phyloP scores from a whole-genome alignment of 176 grass and related monocot genomes.

The Microstegium vimineum region DNA sequence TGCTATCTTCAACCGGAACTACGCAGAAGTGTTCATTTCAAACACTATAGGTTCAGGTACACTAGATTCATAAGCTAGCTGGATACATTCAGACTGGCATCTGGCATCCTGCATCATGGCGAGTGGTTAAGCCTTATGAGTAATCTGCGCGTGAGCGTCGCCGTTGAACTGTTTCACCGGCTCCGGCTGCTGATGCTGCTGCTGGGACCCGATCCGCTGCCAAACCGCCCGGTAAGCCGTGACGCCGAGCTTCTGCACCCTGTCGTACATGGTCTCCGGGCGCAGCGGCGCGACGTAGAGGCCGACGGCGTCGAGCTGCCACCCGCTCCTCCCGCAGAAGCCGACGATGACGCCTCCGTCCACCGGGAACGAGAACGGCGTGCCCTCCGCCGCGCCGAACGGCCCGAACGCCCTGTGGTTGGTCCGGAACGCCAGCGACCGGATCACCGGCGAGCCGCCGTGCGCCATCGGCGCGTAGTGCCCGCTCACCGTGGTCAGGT shows the following conservation, averaged over 20 bases:
- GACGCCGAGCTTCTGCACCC: conserved; percentile 20
- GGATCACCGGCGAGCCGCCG: conserved; percentile 34
- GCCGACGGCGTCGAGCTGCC: conserved; percentile 45
- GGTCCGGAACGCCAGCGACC: conserved; percentile 39
- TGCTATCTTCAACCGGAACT: not conserved
- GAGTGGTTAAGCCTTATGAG: not conserved
- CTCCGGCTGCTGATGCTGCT: not conserved
- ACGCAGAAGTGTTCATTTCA: not conserved
- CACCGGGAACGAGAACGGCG: conserved; percentile 40
- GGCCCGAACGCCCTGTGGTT: conserved; percentile 25
- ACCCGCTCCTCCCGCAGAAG: conserved; percentile 35
- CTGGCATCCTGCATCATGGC: not conserved
- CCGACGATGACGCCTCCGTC: conserved; percentile 31
- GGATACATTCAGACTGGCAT: too few relatives aligned
- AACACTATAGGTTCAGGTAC: not conserved
- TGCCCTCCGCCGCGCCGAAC: conserved; percentile 37
- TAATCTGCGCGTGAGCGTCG: not conserved
- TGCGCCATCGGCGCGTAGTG: conserved; percentile 14
- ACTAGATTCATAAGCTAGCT: not conserved
- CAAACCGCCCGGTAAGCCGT: conserved; percentile 18
- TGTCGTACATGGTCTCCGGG: conserved; percentile 25
- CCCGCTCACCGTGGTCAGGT: conserved; percentile 40
- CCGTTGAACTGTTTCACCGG: not conserved
- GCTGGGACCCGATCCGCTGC: not conserved
- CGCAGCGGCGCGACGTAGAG: conserved; percentile 30